Evolutionary conservation across 345 rosid species (phyloP).

Genomic region (Pugionium cornutum): DNA sequence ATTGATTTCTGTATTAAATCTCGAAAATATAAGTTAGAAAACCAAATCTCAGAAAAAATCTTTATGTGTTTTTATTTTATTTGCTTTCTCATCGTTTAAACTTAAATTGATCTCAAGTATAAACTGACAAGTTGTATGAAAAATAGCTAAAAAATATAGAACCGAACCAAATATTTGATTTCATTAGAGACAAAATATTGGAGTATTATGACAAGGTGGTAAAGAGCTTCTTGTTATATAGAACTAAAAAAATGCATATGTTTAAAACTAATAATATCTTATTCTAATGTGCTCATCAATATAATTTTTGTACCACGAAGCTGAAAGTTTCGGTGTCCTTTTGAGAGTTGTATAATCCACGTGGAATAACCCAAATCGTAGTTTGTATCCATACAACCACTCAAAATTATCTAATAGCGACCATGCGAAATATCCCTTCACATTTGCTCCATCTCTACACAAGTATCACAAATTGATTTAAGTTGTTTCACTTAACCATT

Average conservation of each 20-base stretch:
- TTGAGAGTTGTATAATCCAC: conserved; percentile 56
- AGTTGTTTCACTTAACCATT: too few relatives aligned
- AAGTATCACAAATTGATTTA: background rate
- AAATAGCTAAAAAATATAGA: background rate
- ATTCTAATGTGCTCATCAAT: conserved; percentile 38
- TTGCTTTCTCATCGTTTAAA: too few relatives aligned
- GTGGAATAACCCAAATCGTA: conserved; percentile 61
- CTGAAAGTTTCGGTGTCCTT: conserved; percentile 65
- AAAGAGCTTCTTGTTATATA: background rate
- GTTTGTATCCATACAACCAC: conserved; percentile 60
- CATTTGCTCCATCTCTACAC: conserved; percentile 67
- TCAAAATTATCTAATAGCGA: conserved; percentile 79
- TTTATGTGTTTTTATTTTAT: too few relatives aligned
- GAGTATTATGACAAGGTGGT: background rate
- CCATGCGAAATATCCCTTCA: conserved; percentile 75
- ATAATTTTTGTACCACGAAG: conserved; percentile 56
- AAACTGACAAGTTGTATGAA: too few relatives aligned
- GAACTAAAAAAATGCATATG: background rate
- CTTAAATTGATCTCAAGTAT: too few relatives aligned
- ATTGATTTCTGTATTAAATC: too few relatives aligned
- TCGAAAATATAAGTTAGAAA: too few relatives aligned
- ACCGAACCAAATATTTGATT: background rate
- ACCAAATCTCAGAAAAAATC: too few relatives aligned
- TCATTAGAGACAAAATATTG: background rate
- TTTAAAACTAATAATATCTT: background rate